phyloP scores from a whole-genome alignment of 805 yeast species.

The Candida chilensis region DNA sequence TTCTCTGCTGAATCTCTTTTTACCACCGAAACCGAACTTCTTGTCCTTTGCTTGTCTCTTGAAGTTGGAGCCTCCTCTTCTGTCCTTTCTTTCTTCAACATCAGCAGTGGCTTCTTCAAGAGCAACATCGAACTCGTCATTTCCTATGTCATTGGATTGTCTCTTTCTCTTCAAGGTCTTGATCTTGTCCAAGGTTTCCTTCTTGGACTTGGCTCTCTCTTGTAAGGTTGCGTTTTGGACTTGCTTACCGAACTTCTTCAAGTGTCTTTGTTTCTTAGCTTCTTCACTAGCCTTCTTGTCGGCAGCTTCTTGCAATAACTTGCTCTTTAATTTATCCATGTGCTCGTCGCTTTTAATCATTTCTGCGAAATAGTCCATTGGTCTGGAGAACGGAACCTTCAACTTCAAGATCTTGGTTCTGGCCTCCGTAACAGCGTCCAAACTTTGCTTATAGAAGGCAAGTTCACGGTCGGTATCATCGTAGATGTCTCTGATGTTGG shows the following conservation, averaged over 20 bases:
- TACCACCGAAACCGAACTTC: conserved; percentile 73
- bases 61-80: conserved; percentile 46
- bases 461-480: conserved; percentile 95
- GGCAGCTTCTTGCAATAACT: conserved; percentile 69
- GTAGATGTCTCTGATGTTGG: conserved; percentile 74
- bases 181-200: conserved; percentile 81
- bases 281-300: conserved; percentile 88
- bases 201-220: conserved; percentile 88
- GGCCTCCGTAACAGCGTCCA: conserved; percentile 72
- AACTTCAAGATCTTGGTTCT: conserved; percentile 56
- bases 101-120: conserved; percentile 82
- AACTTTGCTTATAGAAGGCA: conserved; percentile 90
- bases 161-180: conserved; percentile 88
- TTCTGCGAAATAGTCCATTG: conserved; percentile 94
- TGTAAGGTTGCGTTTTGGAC: conserved; percentile 91
- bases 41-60: conserved; percentile 65
- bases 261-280: conserved; percentile 87
- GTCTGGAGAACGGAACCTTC: conserved; percentile 85
- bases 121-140: conserved; percentile 81
- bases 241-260: conserved; percentile 96
- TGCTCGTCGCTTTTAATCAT: conserved; percentile 98
- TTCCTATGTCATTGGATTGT: conserved; percentile 59
- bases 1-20: conserved; percentile 62
- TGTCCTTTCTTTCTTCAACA: conserved; percentile 30
- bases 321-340: conserved; percentile 86